These are phyloP conservation scores for Botrytis medusae DNA, from an alignment of 2,329 filamentous ascomycete species.

Conservation along the genomic window DNA sequence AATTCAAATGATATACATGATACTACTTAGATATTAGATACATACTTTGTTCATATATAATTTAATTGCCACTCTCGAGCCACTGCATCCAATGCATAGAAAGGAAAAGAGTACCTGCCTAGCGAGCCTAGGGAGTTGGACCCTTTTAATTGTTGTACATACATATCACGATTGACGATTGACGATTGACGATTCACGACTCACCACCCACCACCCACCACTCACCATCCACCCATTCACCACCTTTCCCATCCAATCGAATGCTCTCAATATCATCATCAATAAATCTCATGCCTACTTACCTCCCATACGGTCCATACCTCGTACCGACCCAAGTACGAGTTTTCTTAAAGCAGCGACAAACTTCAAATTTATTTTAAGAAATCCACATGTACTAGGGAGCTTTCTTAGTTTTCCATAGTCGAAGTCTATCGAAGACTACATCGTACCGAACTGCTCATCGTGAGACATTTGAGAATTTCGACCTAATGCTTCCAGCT, in stretches of 20 bases:
- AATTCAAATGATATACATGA: background rate
- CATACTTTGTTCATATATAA: background rate
- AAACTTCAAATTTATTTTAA: constrained; percentile 2
- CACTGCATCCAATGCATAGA: background rate
- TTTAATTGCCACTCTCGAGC: background rate
- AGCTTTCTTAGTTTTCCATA: background rate
- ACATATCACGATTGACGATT: background rate
- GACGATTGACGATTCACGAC: background rate
- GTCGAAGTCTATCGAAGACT: background rate
- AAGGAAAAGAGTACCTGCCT: background rate
- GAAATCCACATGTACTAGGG: background rate
- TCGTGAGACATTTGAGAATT: background rate
- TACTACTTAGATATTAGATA: background rate
- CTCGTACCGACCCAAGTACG: background rate
- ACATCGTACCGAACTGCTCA: background rate
- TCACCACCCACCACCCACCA: too few relatives aligned
- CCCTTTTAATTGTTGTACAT: background rate
- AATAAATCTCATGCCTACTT: background rate
- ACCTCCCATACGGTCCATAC: too few relatives aligned
- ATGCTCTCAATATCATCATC: background rate
- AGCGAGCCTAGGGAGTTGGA: background rate
- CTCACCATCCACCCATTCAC: too few relatives aligned
- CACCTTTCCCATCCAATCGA: background rate
- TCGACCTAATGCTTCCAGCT: background rate
- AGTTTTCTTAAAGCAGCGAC: background rate